These are phyloP conservation scores for Cyclotella sp. DNA, from an alignment of 108 stramenopile genomes.

Conservation along the genomic window DNA sequence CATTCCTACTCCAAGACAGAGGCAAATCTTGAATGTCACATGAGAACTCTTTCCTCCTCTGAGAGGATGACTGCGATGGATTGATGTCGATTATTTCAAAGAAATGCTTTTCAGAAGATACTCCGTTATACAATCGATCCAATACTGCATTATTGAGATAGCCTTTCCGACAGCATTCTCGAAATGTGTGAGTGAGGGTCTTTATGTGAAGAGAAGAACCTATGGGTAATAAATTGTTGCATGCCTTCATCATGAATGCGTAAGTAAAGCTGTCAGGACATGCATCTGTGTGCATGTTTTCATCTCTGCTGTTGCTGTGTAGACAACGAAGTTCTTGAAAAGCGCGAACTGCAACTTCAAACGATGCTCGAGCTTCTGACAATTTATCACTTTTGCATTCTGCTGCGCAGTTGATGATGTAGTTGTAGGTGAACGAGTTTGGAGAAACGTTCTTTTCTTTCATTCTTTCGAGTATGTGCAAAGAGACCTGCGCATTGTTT, in stretches of 20 bases:
- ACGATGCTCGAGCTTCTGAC: slow-evolving; percentile 29
- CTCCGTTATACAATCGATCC: slow-evolving; percentile 56
- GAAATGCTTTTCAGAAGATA: slow-evolving; percentile 43
- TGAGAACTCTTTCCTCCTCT: background rate
- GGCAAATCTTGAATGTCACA: slow-evolving; percentile 11
- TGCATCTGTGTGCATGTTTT: background rate
- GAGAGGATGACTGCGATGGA: background rate
- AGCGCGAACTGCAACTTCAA: slow-evolving; percentile 50
- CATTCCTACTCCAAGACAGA: slow-evolving; percentile 32
- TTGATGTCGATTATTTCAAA: slow-evolving; percentile 45
- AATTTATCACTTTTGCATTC: slow-evolving; percentile 24
- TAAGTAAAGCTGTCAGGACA: slow-evolving; percentile 81
- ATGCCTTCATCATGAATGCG: slow-evolving; percentile 82
- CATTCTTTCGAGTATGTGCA: slow-evolving; percentile 48
- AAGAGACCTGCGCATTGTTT: slow-evolving; percentile 47
- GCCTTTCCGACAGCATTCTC: slow-evolving; percentile 74
- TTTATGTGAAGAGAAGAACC: slow-evolving; percentile 56
- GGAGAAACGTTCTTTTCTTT: slow-evolving; percentile 39
- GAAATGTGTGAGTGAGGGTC: slow-evolving; percentile 64
- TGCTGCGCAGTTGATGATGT: slow-evolving; percentile 56
- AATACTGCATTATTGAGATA: slow-evolving; percentile 66
- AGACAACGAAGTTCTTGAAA: slow-evolving; percentile 51
- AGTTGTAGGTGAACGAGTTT: slow-evolving; percentile 61
- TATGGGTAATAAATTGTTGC: slow-evolving; percentile 66
- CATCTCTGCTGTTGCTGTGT: background rate